These are phyloP conservation scores for Aspergillus sp. DNA, from an alignment of 2,329 filamentous ascomycete genomes.

Conservation along the genomic window DNA sequence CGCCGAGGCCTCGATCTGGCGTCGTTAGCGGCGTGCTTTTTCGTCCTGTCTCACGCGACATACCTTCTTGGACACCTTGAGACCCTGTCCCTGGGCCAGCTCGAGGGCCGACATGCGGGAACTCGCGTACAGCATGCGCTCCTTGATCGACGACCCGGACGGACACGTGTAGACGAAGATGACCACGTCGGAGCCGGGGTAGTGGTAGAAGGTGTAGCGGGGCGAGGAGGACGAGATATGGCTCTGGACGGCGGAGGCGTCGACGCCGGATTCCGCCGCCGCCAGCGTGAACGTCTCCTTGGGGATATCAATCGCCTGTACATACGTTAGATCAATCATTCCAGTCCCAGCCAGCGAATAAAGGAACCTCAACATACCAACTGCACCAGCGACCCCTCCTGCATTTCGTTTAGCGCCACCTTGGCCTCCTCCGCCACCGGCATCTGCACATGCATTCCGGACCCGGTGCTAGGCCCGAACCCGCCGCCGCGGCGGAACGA, in stretches of 20 bases:
- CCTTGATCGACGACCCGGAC: slow-evolving; percentile 59
- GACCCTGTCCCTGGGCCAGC: slow-evolving; percentile 55
- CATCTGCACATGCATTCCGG: slow-evolving; percentile 49
- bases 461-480: slow-evolving; percentile 22
- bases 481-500: slow-evolving; percentile 25
- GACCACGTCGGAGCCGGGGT: slow-evolving; percentile 47
- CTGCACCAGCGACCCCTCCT: slow-evolving; percentile 46
- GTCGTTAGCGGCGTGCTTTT: slow-evolving; percentile 15
- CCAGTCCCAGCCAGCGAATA: not conserved
- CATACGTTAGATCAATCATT: slow-evolving; percentile 19
- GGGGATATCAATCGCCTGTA: slow-evolving; percentile 40
- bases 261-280: slow-evolving; percentile 41
- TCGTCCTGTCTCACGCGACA: slow-evolving; percentile 4
- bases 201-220: slow-evolving; percentile 61
- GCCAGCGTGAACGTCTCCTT: slow-evolving; percentile 59
- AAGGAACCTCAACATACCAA: slow-evolving; percentile 46
- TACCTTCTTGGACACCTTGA: slow-evolving; percentile 59
- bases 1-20: slow-evolving; percentile 57
- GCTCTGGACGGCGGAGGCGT: slow-evolving; percentile 44
- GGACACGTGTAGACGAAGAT: slow-evolving; percentile 67
- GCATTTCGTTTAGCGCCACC: slow-evolving; percentile 47
- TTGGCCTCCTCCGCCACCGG: slow-evolving; percentile 54
- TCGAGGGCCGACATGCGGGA: slow-evolving; percentile 55
- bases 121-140: slow-evolving; percentile 65
- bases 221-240: slow-evolving; percentile 55